Evolutionary conservation across 2,329 filamentous ascomycete species (phyloP), one percentile per base, ranked within the genome.

Genomic region (Leptographium flavum): DNA sequence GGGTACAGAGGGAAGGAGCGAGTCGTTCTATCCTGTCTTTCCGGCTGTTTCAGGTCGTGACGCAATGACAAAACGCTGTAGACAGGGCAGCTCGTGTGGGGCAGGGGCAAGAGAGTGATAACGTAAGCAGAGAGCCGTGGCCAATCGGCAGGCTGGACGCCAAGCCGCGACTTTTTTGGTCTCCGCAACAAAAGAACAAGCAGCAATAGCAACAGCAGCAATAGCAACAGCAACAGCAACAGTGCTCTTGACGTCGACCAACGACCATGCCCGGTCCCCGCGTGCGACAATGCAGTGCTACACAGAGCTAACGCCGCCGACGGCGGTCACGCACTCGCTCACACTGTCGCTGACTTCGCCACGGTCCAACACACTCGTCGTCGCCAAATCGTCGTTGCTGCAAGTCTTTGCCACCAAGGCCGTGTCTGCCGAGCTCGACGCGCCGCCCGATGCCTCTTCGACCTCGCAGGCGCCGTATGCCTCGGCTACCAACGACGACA

Each of bases 231-330:
- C 22, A 6, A 7, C 35, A 22, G 17, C 35, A 38, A 7, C 14
- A 21, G 5, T 22, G 17, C 19, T 17, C 9, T 21, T 27, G 23
- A 15, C 22, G 23, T 19, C 30, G 28, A 19, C 19, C 27, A 15
- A 28, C 41, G 42, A 45, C 31, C 17, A 45, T 41, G 37, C 21
- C 31, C 36, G 38, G 25, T 11, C 30, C 2, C 22, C 51, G 53
- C 53, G 40, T 22, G 25, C 43, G 33, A 50, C 42, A 19, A 96
- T 96, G 90, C 90, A 96, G 76, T 94, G 87, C 72, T 96, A 96
- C 68, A 88, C 87, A 59, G 92, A 98, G 73, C 73, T 98, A 62
- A 80, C 87, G 62, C 84, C 90, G 69, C 88, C 92, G 45, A 93
- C 88, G 61, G 88, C 88, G 61, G 87, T 96, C 65, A 88, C 87